Evolutionary conservation across 495 filamentous ascomycete species (phyloP).

Genomic region (Lindgomyces ingoldianus): DNA sequence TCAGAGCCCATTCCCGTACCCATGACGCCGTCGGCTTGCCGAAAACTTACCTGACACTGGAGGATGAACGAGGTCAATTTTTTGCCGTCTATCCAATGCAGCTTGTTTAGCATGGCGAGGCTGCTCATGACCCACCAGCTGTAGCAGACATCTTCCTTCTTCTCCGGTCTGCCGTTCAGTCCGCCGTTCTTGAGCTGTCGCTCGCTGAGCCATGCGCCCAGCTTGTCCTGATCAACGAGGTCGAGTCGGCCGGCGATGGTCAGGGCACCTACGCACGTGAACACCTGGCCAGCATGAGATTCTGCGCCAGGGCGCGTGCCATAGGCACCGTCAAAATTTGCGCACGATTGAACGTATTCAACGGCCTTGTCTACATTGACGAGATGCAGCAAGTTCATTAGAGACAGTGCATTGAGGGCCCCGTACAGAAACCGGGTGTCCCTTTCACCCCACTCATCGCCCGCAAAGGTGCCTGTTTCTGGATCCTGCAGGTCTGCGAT

Average conservation of each 20-base stretch:
- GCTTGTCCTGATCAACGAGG: slow-evolving; percentile 74
- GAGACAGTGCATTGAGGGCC: slow-evolving; percentile 80
- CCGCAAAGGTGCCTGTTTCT: slow-evolving; percentile 81
- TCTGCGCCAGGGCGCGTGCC: slow-evolving; percentile 86
- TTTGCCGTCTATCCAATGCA: slow-evolving; percentile 86
- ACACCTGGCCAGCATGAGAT: slow-evolving; percentile 89
- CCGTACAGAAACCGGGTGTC: slow-evolving; percentile 94
- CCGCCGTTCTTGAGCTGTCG: slow-evolving; percentile 84
- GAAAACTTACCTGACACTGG: slow-evolving; percentile 64
- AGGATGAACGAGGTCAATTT: slow-evolving; percentile 81
- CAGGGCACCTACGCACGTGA: slow-evolving; percentile 89
- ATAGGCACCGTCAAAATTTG: slow-evolving; percentile 92
- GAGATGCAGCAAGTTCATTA: slow-evolving; percentile 68
- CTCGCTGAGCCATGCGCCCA: slow-evolving; percentile 91
- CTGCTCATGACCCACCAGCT: slow-evolving; percentile 97
- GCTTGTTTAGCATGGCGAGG: slow-evolving; percentile 80
- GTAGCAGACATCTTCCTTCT: slow-evolving; percentile 95
- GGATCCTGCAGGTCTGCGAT: slow-evolving; percentile 79
- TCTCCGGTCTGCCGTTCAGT: slow-evolving; percentile 92
- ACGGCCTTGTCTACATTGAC: slow-evolving; percentile 80
- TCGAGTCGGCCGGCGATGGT: slow-evolving; percentile 80
- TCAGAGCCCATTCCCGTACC: not conserved
- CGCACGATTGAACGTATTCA: slow-evolving; percentile 72
- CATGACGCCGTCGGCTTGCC: not conserved
- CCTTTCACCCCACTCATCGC: slow-evolving; percentile 93